A percentile compares a stretch with the other conserved stretches of the same genome.
Conservation (phyloP, 2,329 filamentous ascomycete species). For the Fusarium fujikuroi region DNA sequence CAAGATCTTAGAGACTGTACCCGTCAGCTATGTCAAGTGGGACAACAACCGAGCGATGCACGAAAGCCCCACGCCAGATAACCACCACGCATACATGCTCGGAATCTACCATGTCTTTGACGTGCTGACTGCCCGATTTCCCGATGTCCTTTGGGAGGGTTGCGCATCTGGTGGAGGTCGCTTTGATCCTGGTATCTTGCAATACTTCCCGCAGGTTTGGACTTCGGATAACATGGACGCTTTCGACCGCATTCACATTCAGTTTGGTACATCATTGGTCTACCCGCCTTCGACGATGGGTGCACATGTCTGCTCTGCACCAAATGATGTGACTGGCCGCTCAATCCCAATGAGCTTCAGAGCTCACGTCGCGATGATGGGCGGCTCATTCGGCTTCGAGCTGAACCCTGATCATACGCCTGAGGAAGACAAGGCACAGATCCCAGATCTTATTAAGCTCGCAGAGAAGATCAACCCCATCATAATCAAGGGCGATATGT, state of each 20-base stretch:
- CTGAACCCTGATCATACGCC: constrained; percentile 65
- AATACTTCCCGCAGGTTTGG: constrained; percentile 75
- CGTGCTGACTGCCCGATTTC: constrained; percentile 67
- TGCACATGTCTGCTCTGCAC: constrained; percentile 71
- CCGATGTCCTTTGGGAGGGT: constrained; percentile 72
- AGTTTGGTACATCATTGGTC: constrained; percentile 70
- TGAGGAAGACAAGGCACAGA: constrained; percentile 60
- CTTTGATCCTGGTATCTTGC: constrained; percentile 70
- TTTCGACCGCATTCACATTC: constrained; percentile 68
- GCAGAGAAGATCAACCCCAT: constrained; percentile 69
- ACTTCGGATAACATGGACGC: constrained; percentile 74
- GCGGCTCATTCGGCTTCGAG: constrained; percentile 73
- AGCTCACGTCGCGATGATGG: constrained; percentile 75
- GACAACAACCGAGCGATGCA: constrained; percentile 75
- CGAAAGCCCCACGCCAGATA: constrained; percentile 64
- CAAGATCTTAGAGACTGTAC: constrained; percentile 61
- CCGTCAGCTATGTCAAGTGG: constrained; percentile 73
- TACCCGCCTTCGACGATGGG: constrained; percentile 73
- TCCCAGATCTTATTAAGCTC: constrained; percentile 65
- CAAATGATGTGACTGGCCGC: constrained; percentile 67
- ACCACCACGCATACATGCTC: constrained; percentile 69
- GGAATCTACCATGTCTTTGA: constrained; percentile 72
- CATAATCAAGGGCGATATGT: constrained; percentile 67
- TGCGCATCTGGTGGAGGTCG: constrained; percentile 73
- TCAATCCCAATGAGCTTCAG: constrained; percentile 68